Evolutionary conservation across 495 filamentous ascomycete genomes (phyloP).

Genomic region (Talaromyces proteolyticus): DNA sequence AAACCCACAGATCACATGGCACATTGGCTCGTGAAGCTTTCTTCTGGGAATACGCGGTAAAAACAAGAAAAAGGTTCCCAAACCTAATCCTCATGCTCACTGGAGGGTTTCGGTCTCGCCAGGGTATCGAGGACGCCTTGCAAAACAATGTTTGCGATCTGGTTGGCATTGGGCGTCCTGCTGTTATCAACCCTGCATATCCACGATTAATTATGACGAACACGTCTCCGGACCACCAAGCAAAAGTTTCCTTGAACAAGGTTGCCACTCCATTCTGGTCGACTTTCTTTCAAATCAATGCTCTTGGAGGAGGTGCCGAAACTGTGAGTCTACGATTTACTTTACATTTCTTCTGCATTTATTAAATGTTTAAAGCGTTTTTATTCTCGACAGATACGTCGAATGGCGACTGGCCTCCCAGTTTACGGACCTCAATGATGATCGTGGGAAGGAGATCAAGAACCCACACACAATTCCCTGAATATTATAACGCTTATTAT

Average conservation of each 20-base stretch:
- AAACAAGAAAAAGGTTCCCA: slow-evolving; percentile 36
- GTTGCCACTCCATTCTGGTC: background rate
- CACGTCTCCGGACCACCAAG: background rate
- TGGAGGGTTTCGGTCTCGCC: slow-evolving; percentile 49
- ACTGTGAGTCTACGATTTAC: background rate
- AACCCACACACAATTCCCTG: background rate
- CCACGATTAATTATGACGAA: slow-evolving; percentile 23
- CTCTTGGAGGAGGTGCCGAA: background rate
- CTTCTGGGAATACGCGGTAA: slow-evolving; percentile 51
- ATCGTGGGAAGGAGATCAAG: background rate
- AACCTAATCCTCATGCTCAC: slow-evolving; percentile 43
- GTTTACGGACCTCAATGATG: background rate
- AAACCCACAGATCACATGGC: slow-evolving; percentile 7
- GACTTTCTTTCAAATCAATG: background rate
- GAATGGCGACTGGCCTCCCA: background rate
- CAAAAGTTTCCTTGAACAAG: background rate
- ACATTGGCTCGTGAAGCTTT: slow-evolving; percentile 51
- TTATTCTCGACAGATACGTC: background rate
- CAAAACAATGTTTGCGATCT: slow-evolving; percentile 48
- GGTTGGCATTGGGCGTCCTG: slow-evolving; percentile 50
- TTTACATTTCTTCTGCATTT: background rate
- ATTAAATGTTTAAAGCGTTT: background rate
- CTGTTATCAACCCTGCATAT: slow-evolving; percentile 40
- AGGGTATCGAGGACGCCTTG: slow-evolving; percentile 48
- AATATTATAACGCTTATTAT: no score